Conservation (phyloP, 2,329 filamentous ascomycete species). For the Fusarium zealandicum region DNA sequence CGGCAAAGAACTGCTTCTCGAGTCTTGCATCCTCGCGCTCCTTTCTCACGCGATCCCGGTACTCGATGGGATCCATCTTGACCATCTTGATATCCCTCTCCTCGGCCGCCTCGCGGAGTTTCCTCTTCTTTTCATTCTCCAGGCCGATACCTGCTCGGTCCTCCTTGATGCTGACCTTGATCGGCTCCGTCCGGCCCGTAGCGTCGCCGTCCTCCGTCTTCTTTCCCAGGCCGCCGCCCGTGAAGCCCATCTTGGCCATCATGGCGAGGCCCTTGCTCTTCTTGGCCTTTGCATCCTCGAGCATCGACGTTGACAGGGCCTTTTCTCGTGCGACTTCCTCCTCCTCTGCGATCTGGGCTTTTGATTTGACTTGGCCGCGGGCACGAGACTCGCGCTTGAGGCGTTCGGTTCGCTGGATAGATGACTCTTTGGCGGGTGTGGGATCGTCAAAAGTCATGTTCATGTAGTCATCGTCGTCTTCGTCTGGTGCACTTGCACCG, state of each 20-base stretch:
- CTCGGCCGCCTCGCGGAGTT: conserved; percentile 68
- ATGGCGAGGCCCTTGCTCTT: conserved; percentile 90
- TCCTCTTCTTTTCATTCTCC: conserved; percentile 83
- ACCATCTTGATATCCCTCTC: conserved; percentile 65
- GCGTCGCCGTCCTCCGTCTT: conserved; percentile 56
- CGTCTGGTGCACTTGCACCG: conserved; percentile 46
- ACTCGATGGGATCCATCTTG: conserved; percentile 72
- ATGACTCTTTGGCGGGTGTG: conserved; percentile 61
- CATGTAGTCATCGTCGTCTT: conserved; percentile 96
- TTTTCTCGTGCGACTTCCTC: conserved; percentile 76
- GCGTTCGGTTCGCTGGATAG: conserved; percentile 61
- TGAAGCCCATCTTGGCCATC: conserved; percentile 97
- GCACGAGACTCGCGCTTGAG: conserved; percentile 70
- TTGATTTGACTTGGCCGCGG: conserved; percentile 75
- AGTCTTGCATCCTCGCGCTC: conserved; percentile 73
- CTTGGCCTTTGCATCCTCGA: conserved; percentile 63
- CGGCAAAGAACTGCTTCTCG: conserved; percentile 75
- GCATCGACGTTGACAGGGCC: conserved; percentile 76
- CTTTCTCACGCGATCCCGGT: conserved; percentile 72
- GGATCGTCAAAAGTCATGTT: conserved; percentile 86
- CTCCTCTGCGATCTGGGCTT: conserved; percentile 80
- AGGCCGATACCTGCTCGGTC: conserved; percentile 84
- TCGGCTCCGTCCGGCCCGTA: conserved; percentile 66
- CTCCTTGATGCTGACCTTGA: conserved; percentile 78
- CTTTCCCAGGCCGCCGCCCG: conserved; percentile 75